Base-by-base conservation (phyloP, 208 protist species). In the Leishmania turanica region DNA sequence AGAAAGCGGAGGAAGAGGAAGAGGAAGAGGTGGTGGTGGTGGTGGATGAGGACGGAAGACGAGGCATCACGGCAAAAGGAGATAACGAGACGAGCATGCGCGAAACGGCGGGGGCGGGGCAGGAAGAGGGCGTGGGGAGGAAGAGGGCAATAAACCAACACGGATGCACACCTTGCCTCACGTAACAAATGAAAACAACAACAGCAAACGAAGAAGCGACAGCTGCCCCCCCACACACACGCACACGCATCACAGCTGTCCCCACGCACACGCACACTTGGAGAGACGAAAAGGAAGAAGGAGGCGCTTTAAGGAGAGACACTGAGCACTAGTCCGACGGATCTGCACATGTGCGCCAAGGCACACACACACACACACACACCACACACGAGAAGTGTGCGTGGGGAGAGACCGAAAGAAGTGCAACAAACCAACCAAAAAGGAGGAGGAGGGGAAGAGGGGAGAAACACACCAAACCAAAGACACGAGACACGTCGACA, bases 401-500 rank as follows among this genome's bases (percentile, higher is more conserved):
- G 54, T 58, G 53, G 53, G 54, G 54, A 24, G 54, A 9, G 54
- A 58, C 8, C 54, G 24, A 49, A 47, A 81, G 24, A 78, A 60
- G 70, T 37, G 31, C 69, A 83, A 42, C 51, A 37, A 31, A 49
- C 8, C 45, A 49, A 49, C 45, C 45, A 49, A 49, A 49, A 49
- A 49, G 45, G 45, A 0, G 45, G 8, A 13, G 45, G 5, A 49
- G 8, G 45, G 45, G 45, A 49, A 11, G 8, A 49, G 9, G 47
- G 13, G 37, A 17, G 56, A n/a, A 40, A 34, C 0, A 69, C 76
- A 75, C 70, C 56, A 84, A 78, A 74, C 45, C 42, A 40, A 66
- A 84, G 81, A 75, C 45, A 49, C 45, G 9, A 77, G 54, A n/a
- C 54, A 58, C 54, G 21, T 58, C 54, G 21, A 58, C 21, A 58